Base-by-base conservation (phyloP, 2,329 filamentous ascomycete species). In the Colletotrichum incanum region DNA sequence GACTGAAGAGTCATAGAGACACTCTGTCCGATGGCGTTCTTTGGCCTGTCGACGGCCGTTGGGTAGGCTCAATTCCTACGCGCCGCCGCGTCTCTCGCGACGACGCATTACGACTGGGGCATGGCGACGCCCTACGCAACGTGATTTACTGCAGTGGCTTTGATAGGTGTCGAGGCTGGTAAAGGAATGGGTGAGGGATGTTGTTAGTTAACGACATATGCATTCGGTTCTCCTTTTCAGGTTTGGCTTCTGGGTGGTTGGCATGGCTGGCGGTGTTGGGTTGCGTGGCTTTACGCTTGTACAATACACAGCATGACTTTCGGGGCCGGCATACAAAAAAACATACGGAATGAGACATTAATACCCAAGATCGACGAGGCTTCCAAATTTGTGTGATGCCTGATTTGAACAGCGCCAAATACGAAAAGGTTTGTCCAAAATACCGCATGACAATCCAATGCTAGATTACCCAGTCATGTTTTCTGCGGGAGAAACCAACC, bases 71-170 rank as follows among this genome's bases (percentile, higher is more conserved):
- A 69, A 73, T 75, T 71, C 74, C 75, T 77, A 78, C 77, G 71
- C 77, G 74, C 78, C 77, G 76, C 76, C 72, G 76, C 77, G 74
- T 74, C 76, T 80, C 71, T 76, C 75, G 75, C 75, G 74, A 76
- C 76, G 78, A 76, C 78, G 78, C 78, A 72, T 84, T 79, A 83
- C 82, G 80, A 83, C 78, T 78, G 82, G 78, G 78, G 80, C 78
- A 81, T 80, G 77, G 80, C 79, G 81, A 81, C 82, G 81, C 56
- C 73, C 71, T 55, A 61, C 71, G 41, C 55, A 66, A 71, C 61
- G 61, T 67, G 67, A 63, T 62, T 52, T 71, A 71, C 70, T 61
- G 47, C 66, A 65, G 56, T 60, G 59, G 65, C 64, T 68, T 68
- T 71, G 69, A 71, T 68, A 43, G 65, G 65, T 68, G 69, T 71